These are phyloP conservation scores for Neoboletus brunneissimus DNA, from an alignment of 768 basidiomycete genomes.

Conservation along the genomic window DNA sequence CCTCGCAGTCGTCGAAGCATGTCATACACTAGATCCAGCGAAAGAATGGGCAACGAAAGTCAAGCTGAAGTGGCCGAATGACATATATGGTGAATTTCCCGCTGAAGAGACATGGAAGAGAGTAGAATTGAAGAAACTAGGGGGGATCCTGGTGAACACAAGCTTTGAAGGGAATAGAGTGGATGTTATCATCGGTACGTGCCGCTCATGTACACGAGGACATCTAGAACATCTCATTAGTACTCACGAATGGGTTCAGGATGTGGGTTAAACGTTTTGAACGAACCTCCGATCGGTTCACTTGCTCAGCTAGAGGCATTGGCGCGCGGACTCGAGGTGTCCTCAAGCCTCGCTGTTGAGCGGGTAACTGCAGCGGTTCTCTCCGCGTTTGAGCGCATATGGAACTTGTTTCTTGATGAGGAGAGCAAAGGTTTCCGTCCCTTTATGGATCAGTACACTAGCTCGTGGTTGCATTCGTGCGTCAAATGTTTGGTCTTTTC, in stretches of 20 bases:
- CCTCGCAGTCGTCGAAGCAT: constrained; percentile 85
- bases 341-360: constrained; percentile 59
- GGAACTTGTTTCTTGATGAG: constrained; percentile 59
- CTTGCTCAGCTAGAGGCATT: constrained; percentile 63
- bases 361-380: constrained; percentile 71
- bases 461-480: constrained; percentile 89
- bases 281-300: constrained; percentile 78
- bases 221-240: not conserved
- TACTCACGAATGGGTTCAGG: constrained; percentile 45
- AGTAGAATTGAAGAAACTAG: constrained; percentile 70
- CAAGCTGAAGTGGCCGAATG: constrained; percentile 95
- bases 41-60: constrained; percentile 50
- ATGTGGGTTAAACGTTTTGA: constrained; percentile 85
- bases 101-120: constrained; percentile 27
- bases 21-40: constrained; percentile 53
- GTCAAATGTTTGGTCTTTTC: constrained; percentile 33
- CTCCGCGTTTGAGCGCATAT: constrained; percentile 73
- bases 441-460: constrained; percentile 77
- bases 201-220: not conserved
- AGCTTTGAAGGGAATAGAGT: constrained; percentile 71
- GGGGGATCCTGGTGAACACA: constrained; percentile 89
- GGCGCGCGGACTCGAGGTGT: not conserved
- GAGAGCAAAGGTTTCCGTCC: constrained; percentile 67
- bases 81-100: constrained; percentile 73
- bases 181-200: constrained; percentile 78